Conservation (phyloP, 345 rosid genomes). For the Anastatica hierochuntica region DNA sequence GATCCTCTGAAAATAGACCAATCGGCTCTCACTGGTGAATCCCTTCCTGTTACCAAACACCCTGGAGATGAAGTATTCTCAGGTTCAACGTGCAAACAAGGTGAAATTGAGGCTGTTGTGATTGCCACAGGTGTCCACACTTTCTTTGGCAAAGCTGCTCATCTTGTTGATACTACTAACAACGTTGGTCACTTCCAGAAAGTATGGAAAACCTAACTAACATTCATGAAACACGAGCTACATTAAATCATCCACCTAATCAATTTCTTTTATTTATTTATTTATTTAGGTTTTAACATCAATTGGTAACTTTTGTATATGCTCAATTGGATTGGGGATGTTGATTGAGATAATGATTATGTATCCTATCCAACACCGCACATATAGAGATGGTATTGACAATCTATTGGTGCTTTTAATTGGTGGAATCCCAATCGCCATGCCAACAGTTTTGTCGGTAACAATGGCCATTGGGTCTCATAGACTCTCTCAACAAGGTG, state of each 20-base stretch:
- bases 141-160: slow-evolving; percentile 96
- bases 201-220: too few relatives aligned
- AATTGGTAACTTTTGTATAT: slow-evolving; percentile 95
- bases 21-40: too few relatives aligned
- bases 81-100: slow-evolving; percentile 93
- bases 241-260: too few relatives aligned
- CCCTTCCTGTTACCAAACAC: too few relatives aligned
- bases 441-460: too few relatives aligned
- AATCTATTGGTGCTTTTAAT: slow-evolving; percentile 86
- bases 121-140: slow-evolving; percentile 92
- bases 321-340: slow-evolving; percentile 80
- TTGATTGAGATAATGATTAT: slow-evolving; percentile 60
- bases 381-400: slow-evolving; percentile 77
- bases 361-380: slow-evolving; percentile 72
- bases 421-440: slow-evolving; percentile 97
- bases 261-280: background rate
- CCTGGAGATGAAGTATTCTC: slow-evolving; percentile 74
- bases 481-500: slow-evolving; percentile 82
- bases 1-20: too few relatives aligned
- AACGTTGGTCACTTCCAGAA: slow-evolving; percentile 92
- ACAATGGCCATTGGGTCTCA: slow-evolving; percentile 99
- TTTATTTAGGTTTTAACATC: slow-evolving; percentile 57
- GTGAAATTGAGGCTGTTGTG: slow-evolving; percentile 88
- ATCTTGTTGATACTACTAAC: slow-evolving; percentile 86
- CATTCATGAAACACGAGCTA: too few relatives aligned